Evolutionary conservation across 495 filamentous ascomycete genomes (phyloP), one percentile per base, ranked within the genome.

Genomic region (Penicillium fimorum): DNA sequence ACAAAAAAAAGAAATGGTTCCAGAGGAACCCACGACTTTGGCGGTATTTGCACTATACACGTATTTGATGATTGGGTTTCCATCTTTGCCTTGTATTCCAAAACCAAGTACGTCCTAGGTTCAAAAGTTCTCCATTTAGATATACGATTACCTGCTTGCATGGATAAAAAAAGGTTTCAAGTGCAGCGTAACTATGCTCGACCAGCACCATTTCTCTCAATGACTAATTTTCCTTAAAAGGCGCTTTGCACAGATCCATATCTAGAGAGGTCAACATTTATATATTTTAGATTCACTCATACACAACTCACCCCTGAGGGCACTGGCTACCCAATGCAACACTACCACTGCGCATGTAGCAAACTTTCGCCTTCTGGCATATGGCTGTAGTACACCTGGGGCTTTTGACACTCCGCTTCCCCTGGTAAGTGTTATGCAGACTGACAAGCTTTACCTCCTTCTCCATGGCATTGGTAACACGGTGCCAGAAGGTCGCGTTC

Each of bases 381-480:
- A 64, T 77, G 1, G 53, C 60, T 38, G 66, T 82, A 13, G 73
- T 76, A 54, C 83, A 86, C 20, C 74, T 74, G 0, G 81, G 81
- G 15, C 73, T 80, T 61, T 68, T 67, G 3, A 79, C 66, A 46
- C 78, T 82, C 51, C 57, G 65, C 60, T 80, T 82, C 4, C 83
- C 83, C 61, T 85, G 78, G 51, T 76, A 77, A 13, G 70, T 73
- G 58, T 82, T 85, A 45, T 83, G 82, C 41, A 69, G 55, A 9
- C 64, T 70, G 7, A 81, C 77, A 17, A 86, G 63, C 15, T 49
- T 67, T 11, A 66, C 53, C 52, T 85, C 74, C 15, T 49, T 63
- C 66, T 84, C 81, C 83, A 84, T 85, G 0, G 78, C 80, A 56
- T 82, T 80, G 4, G 82, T 84, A 3, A 85, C 81, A 20, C 59